Evolutionary conservation across 495 filamentous ascomycete species (phyloP), one percentile per base, ranked within the genome.

Genomic region (Podospora didyma): DNA sequence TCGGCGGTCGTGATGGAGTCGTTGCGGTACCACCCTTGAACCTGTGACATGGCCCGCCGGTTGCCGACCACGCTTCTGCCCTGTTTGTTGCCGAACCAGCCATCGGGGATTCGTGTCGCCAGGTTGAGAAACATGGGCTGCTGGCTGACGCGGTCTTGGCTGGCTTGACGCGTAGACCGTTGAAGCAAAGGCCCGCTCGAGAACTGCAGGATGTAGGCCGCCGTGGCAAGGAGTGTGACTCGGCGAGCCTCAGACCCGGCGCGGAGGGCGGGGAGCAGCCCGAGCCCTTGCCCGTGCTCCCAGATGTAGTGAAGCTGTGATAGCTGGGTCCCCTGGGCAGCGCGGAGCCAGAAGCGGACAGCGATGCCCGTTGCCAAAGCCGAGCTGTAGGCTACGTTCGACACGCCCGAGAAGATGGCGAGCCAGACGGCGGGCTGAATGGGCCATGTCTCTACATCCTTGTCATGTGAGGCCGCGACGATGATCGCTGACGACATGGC

Each of bases 251-350:
- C 31, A 6, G 58, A 50, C 10, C 58, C 58, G 53, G 58, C 48
- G 14, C 54, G 54, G 23, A 61, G 14, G 11, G 58, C 53, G 41
- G 41, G 41, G 39, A 51, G 17, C 19, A 61, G 49, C 35, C 49
- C 37, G 48, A 61, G 28, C 24, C 46, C 53, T 1, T 53, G 53
- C 10, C 53, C 58, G 23, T 57, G 58, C n/a, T 61, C 53, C 58
- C 58, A 61, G 34, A 61, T 61, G 44, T 61, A 57, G 50, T 61
- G 58, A 12, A 61, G 49, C 41, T 61, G 58, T 7, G 58, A 51
- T 26, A 57, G 53, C n/a, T 26, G 44, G 20, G 31, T 44, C 24
- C 53, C 53, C 4, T 44, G 24, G 11, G 47, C 37, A 24, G 53
- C 58, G 28, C 22, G 19, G 17, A 49, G 41, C 58, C 58, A 61